phyloP scores from a whole-genome alignment of 2,329 filamentous ascomycete genomes.

The Pleurostoma richardsiae region DNA sequence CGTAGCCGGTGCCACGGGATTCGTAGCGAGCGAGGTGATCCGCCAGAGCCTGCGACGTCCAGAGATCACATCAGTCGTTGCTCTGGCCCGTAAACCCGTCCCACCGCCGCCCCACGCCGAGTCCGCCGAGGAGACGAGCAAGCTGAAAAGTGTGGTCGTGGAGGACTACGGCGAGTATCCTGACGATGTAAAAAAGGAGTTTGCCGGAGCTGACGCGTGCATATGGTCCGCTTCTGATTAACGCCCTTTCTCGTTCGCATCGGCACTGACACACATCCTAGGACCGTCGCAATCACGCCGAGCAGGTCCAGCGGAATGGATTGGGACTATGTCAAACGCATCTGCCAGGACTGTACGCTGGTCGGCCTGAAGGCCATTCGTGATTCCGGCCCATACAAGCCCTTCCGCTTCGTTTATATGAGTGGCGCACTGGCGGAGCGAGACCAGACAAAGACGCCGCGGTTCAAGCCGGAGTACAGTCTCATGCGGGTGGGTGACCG shows the following conservation, averaged over 20 bases:
- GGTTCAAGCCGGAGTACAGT: not conserved
- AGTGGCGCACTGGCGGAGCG: not conserved
- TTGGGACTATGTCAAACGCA: conserved; percentile 12
- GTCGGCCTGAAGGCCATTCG: conserved; percentile 18
- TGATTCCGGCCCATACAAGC: conserved; percentile 12
- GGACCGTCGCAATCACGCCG: conserved; percentile 21
- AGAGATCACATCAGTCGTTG: conserved; percentile 32
- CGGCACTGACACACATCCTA: conserved; percentile 1
- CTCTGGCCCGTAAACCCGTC: conserved; percentile 31
- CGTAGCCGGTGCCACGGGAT: conserved; percentile 34
- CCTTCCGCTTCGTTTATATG: conserved; percentile 22
- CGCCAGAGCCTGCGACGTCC: conserved; percentile 31
- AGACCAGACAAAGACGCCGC: not conserved
- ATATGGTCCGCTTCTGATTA: conserved; percentile 28
- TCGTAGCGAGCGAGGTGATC: conserved; percentile 35
- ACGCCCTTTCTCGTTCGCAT: not conserved
- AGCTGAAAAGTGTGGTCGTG: conserved; percentile 32
- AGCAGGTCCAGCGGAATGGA: conserved; percentile 10
- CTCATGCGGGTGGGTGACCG: conserved; percentile 3
- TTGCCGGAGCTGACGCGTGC: conserved; percentile 34
- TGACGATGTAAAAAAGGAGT: conserved; percentile 28
- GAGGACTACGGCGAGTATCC: conserved; percentile 34
- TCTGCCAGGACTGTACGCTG: conserved; percentile 16
- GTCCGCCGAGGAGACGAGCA: conserved; percentile 18
- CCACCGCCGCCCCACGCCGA: conserved; percentile 8